Conservation (phyloP, 2,329 filamentous ascomycete genomes). For the Scortechinia acanthostroma region DNA sequence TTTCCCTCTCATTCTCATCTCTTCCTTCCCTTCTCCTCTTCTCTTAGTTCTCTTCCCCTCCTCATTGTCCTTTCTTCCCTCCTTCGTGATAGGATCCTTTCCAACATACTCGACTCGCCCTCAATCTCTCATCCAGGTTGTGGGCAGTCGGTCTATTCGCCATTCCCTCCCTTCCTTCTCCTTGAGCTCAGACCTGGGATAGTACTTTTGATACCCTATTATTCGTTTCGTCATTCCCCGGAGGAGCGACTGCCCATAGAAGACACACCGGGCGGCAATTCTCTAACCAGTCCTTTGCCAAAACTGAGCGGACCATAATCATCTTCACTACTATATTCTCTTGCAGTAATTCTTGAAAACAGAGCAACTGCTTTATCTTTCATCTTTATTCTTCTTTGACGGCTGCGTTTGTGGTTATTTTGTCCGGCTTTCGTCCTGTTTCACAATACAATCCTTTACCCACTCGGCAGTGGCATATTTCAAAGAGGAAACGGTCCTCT, state of each 20-base stretch:
- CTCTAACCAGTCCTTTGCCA: no score
- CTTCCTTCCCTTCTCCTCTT: not conserved
- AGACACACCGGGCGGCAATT: not conserved
- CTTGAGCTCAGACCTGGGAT: not conserved
- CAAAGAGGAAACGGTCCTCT: not conserved
- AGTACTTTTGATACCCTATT: slow-evolving; percentile 6
- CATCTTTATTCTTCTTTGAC: no score
- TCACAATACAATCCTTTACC: no score
- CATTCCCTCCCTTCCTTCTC: not conserved
- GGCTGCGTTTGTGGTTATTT: no score
- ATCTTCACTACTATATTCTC: no score
- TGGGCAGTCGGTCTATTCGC: not conserved
- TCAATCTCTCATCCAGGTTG: no score
- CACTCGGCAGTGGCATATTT: slow-evolving; percentile 10
- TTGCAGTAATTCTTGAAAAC: no score
- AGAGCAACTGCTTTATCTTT: no score
- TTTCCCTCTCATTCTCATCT: not conserved
- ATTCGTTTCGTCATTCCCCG: slow-evolving; percentile 20
- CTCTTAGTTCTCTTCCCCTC: not conserved
- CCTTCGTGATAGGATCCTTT: not conserved
- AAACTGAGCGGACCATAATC: no score
- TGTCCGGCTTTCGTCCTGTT: no score
- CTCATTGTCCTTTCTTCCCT: not conserved
- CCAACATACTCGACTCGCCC: not conserved
- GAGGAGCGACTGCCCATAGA: slow-evolving; percentile 25